phyloP scores from a whole-genome alignment of 768 basidiomycete species.

The Candolleomyces eurysporus region DNA sequence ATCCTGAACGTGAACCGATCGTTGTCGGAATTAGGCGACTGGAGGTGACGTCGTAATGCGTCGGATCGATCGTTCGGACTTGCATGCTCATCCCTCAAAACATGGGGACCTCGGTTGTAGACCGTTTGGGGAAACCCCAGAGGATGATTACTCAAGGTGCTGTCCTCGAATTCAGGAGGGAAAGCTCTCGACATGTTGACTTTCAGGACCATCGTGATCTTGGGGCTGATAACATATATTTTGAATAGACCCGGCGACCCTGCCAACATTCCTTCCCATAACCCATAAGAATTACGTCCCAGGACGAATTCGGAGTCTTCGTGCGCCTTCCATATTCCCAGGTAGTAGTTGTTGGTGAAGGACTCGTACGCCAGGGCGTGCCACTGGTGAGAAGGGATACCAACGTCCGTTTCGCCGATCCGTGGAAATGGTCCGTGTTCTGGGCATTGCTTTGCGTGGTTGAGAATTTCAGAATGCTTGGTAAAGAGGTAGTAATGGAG shows the following conservation, averaged over 20 bases:
- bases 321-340: slow-evolving; percentile 36
- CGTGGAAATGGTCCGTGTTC: not conserved
- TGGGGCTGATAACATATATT: slow-evolving; percentile 36
- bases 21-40: slow-evolving; percentile 13
- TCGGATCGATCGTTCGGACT: not conserved
- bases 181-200: slow-evolving; percentile 9
- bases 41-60: slow-evolving; percentile 17
- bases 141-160: slow-evolving; percentile 21
- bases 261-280: slow-evolving; percentile 30
- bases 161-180: slow-evolving; percentile 18
- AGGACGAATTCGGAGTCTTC: slow-evolving; percentile 31
- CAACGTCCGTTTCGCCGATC: slow-evolving; percentile 16
- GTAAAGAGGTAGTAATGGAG: slow-evolving; percentile 25
- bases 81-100: not conserved
- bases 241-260: slow-evolving; percentile 22
- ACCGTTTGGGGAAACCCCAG: slow-evolving; percentile 13
- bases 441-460: slow-evolving; percentile 5
- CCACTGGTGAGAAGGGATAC: slow-evolving; percentile 14
- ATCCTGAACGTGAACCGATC: slow-evolving; percentile 20
- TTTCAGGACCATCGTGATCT: slow-evolving; percentile 27
- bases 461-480: slow-evolving; percentile 17
- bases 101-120: not conserved
- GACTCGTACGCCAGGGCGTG: slow-evolving; percentile 25
- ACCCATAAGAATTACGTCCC: slow-evolving; percentile 27
- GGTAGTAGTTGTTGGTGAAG: slow-evolving; percentile 26